Conservation (phyloP, 257 asterid species). For the Solanum virginianum region DNA sequence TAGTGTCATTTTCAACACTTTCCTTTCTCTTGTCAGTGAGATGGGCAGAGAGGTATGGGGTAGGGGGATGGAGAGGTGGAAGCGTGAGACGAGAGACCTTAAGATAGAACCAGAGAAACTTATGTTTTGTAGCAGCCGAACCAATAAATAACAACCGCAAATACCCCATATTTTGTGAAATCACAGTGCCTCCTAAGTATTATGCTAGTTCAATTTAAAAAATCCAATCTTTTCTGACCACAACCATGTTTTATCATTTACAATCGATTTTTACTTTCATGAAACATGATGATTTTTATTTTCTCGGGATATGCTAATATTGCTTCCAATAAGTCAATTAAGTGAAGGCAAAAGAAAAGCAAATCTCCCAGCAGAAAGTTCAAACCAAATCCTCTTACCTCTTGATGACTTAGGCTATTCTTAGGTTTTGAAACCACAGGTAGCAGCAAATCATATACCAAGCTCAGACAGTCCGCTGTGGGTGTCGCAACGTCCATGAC, state of each 20-base stretch:
- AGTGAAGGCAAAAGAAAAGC: background rate
- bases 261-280: background rate
- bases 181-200: background rate
- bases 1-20: background rate
- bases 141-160: background rate
- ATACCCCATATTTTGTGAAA: background rate
- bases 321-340: background rate
- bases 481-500: constrained; percentile 99
- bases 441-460: constrained; percentile 68
- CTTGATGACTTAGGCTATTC: constrained; percentile 78
- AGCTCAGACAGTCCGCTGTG: constrained; percentile 70
- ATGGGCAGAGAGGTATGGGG: background rate
- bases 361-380: background rate
- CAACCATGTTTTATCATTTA: background rate
- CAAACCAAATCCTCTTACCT: constrained; percentile 37
- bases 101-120: background rate
- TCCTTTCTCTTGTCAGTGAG: background rate
- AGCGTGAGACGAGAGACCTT: background rate
- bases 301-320: background rate
- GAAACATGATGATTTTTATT: background rate
- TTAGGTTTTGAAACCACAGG: constrained; percentile 60
- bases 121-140: background rate
- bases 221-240: background rate
- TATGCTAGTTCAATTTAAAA: background rate
- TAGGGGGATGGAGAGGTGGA: background rate